Evolutionary conservation across 805 yeast species (phyloP).

Genomic region (Myxozyma neotropica): DNA sequence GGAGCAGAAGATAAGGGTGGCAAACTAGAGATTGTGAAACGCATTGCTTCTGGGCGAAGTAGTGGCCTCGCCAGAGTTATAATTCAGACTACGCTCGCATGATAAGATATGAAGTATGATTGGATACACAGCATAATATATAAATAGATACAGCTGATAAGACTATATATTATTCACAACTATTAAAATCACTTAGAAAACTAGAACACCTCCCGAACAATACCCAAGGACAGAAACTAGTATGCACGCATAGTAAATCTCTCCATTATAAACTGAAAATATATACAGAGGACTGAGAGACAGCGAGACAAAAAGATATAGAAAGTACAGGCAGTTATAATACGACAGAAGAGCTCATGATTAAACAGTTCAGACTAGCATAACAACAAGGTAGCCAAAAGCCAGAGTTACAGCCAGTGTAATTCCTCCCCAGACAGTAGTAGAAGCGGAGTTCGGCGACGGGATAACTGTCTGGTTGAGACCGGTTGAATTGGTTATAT

Average conservation of each 20-base stretch:
- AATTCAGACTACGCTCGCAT: neutral
- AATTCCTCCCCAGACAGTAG: neutral
- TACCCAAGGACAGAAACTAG: neutral
- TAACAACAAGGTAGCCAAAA: conserved; percentile 2
- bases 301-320: neutral
- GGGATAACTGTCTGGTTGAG: neutral
- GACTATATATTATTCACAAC: neutral
- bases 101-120: neutral
- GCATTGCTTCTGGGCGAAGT: conserved; percentile 19
- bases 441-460: neutral
- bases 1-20: conserved; percentile 28
- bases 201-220: neutral
- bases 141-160: neutral
- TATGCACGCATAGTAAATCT: no score
- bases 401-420: neutral
- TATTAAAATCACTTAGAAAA: neutral
- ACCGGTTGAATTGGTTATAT: conserved; percentile 7
- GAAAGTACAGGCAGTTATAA: neutral
- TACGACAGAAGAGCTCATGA: neutral
- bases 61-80: conserved; percentile 31
- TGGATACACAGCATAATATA: neutral
- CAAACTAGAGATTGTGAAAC: neutral
- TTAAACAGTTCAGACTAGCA: neutral
- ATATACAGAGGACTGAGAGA: neutral
- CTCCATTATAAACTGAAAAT: no score